Percentiles rank a stretch among this genome's conserved stretches.
These are phyloP conservation scores for Sporisorium reilianum DNA, from an alignment of 1,284 basidiomycete species.

Conservation along the genomic window DNA sequence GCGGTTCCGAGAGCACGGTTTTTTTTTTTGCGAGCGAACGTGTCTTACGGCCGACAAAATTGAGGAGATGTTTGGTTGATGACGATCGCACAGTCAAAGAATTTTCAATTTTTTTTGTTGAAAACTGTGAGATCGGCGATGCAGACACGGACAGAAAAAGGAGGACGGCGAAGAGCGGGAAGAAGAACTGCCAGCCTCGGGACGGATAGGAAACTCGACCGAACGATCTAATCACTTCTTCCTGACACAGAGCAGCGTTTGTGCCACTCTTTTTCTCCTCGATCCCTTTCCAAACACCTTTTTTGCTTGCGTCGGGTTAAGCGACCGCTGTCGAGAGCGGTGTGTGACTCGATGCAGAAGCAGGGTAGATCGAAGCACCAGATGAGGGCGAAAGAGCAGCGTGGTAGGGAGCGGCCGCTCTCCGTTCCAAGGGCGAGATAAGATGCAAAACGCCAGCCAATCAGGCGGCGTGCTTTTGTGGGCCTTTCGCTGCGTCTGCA, in stretches of 20 bases:
- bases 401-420: too few relatives aligned
- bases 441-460: constrained; percentile 17
- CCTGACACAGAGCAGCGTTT: constrained; percentile 5
- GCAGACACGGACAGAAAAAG: neutral
- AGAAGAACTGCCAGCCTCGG: constrained; percentile 8
- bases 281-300: neutral
- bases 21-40: neutral
- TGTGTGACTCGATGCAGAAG: constrained; percentile 19
- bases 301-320: constrained; percentile 46
- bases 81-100: neutral
- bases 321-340: too few relatives aligned
- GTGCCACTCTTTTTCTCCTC: neutral
- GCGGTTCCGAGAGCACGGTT: constrained; percentile 42
- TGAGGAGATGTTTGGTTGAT: neutral
- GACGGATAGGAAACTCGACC: constrained; percentile 48
- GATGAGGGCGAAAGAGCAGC: neutral
- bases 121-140: constrained; percentile 1
- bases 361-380: too few relatives aligned
- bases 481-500: neutral
- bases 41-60: constrained; percentile 15
- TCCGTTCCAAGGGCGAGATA: constrained; percentile 18
- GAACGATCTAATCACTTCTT: constrained; percentile 41
- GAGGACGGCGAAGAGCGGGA: neutral
- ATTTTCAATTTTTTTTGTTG: too few relatives aligned
- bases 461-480: constrained; percentile 8